A percentile compares a stretch with the other conserved stretches of the same genome.
Conservation (phyloP, 495 filamentous ascomycete genomes). For the Daldinia childiae region DNA sequence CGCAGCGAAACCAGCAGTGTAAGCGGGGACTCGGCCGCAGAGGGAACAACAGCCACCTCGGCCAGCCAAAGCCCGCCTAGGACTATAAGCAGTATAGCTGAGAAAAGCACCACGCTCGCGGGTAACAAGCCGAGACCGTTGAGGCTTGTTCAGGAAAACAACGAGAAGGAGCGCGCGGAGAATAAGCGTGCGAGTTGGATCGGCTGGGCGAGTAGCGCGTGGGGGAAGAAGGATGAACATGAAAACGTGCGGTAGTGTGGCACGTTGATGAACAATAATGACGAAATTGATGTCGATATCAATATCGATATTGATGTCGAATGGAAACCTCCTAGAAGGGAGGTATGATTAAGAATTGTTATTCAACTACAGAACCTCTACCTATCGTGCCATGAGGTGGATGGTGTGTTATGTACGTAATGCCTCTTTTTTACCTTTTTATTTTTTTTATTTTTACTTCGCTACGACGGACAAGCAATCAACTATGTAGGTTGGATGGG, state of each 20-base stretch:
- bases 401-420: neutral
- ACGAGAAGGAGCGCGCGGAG: constrained; percentile 47
- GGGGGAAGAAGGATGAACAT: constrained; percentile 53
- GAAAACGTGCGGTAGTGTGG: constrained; percentile 29
- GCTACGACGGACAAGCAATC: constrained; percentile 3
- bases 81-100: constrained; percentile 58
- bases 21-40: constrained; percentile 67
- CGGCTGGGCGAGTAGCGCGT: constrained; percentile 60
- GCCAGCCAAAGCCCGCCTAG: constrained; percentile 65
- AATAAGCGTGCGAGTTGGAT: constrained; percentile 67
- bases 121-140: constrained; percentile 85
- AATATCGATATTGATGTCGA: neutral
- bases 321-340: neutral
- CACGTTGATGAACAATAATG: neutral
- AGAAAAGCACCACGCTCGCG: constrained; percentile 65
- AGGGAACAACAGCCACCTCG: constrained; percentile 57
- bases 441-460: neutral
- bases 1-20: constrained; percentile 68
- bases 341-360: neutral
- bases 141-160: constrained; percentile 79
- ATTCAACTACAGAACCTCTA: neutral
- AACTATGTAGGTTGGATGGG: constrained; percentile 6
- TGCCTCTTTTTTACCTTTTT: neutral
- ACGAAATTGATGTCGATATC: neutral
- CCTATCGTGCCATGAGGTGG: neutral